Evolutionary conservation across 2,329 filamentous ascomycete genomes (phyloP).

Genomic region (Alternaria viburni): DNA sequence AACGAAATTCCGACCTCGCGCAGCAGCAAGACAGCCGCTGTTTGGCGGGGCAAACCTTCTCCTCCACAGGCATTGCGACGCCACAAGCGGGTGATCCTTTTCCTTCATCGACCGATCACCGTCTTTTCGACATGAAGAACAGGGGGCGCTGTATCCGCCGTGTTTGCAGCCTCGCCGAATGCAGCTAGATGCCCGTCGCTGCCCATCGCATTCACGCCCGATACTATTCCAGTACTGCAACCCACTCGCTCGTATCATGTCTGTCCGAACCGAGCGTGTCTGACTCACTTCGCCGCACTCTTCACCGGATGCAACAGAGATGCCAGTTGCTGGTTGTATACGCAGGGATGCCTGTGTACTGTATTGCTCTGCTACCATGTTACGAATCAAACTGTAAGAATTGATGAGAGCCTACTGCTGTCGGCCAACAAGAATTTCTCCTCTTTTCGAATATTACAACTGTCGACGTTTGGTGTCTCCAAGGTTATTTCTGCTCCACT

Average conservation of each 20-base stretch:
- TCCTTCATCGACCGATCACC: constrained; percentile 7
- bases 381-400: background rate
- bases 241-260: background rate
- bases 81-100: background rate
- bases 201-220: background rate
- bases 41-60: background rate
- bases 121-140: background rate
- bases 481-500: no score
- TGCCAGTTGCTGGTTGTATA: background rate
- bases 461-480: background rate
- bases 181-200: background rate
- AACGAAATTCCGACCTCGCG: background rate
- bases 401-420: background rate
- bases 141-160: background rate
- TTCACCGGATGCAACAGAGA: background rate
- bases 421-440: background rate
- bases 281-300: background rate
- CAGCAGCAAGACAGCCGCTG: background rate
- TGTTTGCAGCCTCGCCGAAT: background rate
- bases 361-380: background rate
- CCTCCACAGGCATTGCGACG: background rate
- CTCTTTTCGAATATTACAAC: background rate
- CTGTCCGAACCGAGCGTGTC: background rate
- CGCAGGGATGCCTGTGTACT: background rate
- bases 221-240: background rate